These are phyloP conservation scores for Breviolum minutum DNA, from an alignment of 73 alveolate genomes.

Conservation along the genomic window DNA sequence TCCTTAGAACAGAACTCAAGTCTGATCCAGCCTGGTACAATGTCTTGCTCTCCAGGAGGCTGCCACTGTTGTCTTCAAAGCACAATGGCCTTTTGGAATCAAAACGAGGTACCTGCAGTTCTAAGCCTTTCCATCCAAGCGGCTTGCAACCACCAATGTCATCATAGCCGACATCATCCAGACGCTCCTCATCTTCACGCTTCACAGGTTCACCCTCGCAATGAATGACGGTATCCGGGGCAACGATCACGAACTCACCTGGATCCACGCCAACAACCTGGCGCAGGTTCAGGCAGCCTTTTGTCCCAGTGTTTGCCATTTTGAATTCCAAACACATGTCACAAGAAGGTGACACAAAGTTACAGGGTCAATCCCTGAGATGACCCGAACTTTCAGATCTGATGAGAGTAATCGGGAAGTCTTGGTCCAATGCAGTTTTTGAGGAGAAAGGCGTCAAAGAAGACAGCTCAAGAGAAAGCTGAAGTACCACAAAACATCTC, in stretches of 20 bases:
- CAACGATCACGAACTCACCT: slow-evolving; percentile 99
- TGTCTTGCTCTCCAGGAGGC: too few species aligned
- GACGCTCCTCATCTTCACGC: slow-evolving; percentile 98
- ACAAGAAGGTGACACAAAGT: too few species aligned
- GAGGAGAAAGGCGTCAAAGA: too few species aligned
- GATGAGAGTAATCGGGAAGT: too few species aligned
- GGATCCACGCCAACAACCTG: slow-evolving; percentile 99
- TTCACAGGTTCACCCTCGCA: slow-evolving; percentile 98
- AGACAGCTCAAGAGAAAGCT: too few species aligned
- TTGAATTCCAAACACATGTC: too few species aligned
- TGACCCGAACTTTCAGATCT: too few species aligned
- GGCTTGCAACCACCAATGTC: slow-evolving; percentile 99
- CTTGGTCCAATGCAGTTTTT: too few species aligned
- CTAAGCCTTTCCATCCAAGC: background rate
- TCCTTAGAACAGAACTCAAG: slow-evolving; percentile 96
- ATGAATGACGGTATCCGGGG: slow-evolving; percentile 99
- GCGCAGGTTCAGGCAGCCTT: background rate
- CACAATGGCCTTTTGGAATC: background rate
- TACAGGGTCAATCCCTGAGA: too few species aligned
- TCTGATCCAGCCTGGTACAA: too few species aligned
- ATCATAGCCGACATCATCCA: slow-evolving; percentile 98
- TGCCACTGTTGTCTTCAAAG: background rate
- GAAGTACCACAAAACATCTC: too few species aligned
- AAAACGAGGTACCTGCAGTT: background rate
- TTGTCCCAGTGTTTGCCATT: too few species aligned